These are phyloP conservation scores for Colletotrichum sp. DNA, from an alignment of 2,329 filamentous ascomycete species.

Conservation along the genomic window DNA sequence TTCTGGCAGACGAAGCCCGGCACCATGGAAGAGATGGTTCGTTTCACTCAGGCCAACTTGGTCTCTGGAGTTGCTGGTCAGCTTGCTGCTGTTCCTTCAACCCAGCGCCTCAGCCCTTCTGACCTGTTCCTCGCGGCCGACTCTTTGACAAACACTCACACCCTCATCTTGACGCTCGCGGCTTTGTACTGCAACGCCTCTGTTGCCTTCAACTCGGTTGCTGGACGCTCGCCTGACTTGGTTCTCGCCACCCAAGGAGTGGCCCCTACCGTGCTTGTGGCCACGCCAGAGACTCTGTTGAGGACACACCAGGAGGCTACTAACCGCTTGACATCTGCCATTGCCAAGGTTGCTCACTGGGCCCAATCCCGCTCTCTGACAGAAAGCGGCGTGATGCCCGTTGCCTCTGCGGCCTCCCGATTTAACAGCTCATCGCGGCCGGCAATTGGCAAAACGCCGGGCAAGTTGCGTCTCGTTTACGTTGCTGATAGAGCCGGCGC, in stretches of 20 bases:
- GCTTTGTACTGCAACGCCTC: constrained; percentile 87
- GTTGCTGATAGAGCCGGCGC: constrained; percentile 75
- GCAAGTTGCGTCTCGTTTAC: constrained; percentile 82
- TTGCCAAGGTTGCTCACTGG: constrained; percentile 73
- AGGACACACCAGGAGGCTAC: constrained; percentile 69
- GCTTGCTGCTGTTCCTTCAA: constrained; percentile 75
- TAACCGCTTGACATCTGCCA: constrained; percentile 61
- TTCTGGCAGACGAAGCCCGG: constrained; percentile 67
- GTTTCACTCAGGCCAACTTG: constrained; percentile 84
- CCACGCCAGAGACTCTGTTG: constrained; percentile 75
- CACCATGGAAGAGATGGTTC: constrained; percentile 71
- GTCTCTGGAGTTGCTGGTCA: constrained; percentile 84
- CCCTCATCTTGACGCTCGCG: constrained; percentile 78
- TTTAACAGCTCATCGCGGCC: constrained; percentile 54
- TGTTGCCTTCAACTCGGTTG: constrained; percentile 87
- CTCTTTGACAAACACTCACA: constrained; percentile 78
- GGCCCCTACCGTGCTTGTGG: constrained; percentile 82
- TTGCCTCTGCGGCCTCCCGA: constrained; percentile 62
- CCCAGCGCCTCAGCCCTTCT: constrained; percentile 72
- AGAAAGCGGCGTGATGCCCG: constrained; percentile 75
- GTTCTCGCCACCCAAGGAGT: constrained; percentile 74
- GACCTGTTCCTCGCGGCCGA: constrained; percentile 89
- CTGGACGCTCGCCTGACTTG: constrained; percentile 74
- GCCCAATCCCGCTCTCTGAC: constrained; percentile 73
- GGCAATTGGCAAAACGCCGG: constrained; percentile 63